Conservation (phyloP, 352 stramenopile genomes). For the Globisporangium apiculatum region DNA sequence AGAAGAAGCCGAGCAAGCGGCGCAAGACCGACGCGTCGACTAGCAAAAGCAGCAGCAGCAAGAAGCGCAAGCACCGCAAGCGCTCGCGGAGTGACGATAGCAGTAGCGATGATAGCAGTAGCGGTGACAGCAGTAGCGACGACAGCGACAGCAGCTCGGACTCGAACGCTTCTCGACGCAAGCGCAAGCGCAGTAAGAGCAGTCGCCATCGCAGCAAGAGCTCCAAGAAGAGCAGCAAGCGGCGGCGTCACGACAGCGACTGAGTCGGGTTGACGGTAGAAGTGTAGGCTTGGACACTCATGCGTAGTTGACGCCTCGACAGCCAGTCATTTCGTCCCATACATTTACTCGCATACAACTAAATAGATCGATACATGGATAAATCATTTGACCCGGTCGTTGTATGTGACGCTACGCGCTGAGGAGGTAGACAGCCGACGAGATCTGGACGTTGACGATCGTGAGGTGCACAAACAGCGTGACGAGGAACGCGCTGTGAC, state of each 20-base stretch:
- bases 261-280: background rate
- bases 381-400: no score
- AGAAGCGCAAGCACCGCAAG: conserved; percentile 13
- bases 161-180: conserved; percentile 7
- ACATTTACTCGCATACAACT: no score
- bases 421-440: background rate
- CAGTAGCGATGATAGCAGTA: conserved; percentile 1
- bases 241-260: conserved; percentile 9
- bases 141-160: conserved; percentile 10
- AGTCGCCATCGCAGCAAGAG: conserved; percentile 6
- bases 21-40: conserved; percentile 28
- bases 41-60: conserved; percentile 12
- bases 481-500: background rate
- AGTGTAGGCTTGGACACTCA: no score
- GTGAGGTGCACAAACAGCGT: background rate
- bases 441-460: conserved; percentile 1
- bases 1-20: conserved; percentile 11
- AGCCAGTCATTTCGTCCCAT: no score
- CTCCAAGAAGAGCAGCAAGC: conserved; percentile 14
- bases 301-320: no score
- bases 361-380: no score
- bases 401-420: no score
- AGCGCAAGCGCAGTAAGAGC: conserved; percentile 13
- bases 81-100: conserved; percentile 12
- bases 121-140: conserved; percentile 13